Conservation (phyloP, 1,284 basidiomycete genomes). For the Fomitopsis schrenkii region DNA sequence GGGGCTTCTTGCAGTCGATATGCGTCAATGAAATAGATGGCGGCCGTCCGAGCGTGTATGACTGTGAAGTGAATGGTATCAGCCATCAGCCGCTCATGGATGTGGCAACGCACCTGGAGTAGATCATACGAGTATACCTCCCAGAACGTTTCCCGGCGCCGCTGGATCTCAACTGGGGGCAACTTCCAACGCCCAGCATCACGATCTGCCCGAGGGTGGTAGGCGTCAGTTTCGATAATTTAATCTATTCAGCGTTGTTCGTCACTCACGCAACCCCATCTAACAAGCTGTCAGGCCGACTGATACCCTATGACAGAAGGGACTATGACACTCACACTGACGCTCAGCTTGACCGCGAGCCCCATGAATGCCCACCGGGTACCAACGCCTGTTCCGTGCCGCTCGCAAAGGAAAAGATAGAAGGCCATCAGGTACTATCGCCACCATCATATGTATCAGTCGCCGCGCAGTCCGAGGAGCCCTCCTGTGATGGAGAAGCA, state of each 20-base stretch:
- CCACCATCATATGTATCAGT: background rate
- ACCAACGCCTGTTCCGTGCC: constrained; percentile 67
- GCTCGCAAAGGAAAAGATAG: constrained; percentile 71
- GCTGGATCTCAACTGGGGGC: constrained; percentile 53
- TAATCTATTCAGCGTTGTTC: background rate
- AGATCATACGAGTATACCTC: constrained; percentile 74
- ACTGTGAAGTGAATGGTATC: constrained; percentile 30
- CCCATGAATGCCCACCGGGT: constrained; percentile 79
- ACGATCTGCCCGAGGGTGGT: constrained; percentile 45
- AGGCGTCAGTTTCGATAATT: background rate
- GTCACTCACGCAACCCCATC: constrained; percentile 70
- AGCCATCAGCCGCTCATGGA: background rate
- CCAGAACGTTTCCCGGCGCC: constrained; percentile 70
- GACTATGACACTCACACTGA: constrained; percentile 53
- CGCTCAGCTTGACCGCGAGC: constrained; percentile 70
- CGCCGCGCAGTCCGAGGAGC: constrained; percentile 3
- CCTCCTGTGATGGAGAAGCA: background rate
- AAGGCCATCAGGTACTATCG: constrained; percentile 71
- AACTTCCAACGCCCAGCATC: constrained; percentile 67
- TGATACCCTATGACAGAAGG: background rate
- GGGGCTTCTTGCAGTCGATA: constrained; percentile 71
- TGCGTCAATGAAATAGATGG: constrained; percentile 70
- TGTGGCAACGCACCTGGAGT: constrained; percentile 46
- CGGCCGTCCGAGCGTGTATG: constrained; percentile 70
- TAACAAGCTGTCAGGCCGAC: constrained; percentile 20